Evolutionary conservation across 2,329 filamentous ascomycete species (phyloP), one percentile per base, ranked within the genome.

Genomic region (Ophiocordyceps camponoti-rufipedis): DNA sequence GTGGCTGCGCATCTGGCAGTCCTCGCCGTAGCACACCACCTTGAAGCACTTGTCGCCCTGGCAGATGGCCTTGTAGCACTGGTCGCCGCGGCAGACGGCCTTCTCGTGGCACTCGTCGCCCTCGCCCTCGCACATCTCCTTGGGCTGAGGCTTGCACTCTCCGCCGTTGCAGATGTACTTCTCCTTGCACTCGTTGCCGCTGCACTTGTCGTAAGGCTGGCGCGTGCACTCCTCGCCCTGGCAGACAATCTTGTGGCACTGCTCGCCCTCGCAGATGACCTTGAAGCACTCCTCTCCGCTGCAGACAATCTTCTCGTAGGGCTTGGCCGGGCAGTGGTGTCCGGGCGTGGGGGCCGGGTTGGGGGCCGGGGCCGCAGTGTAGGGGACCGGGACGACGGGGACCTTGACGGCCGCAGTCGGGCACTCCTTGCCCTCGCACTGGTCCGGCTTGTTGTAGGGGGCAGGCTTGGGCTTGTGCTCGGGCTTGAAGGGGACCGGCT

Each of bases 191-290:
- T 44, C 28, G 33, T 45, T 10, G 23, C 38, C 35, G 35, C 39
- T 23, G 38, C 35, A 39, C 35, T 39, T 39, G n/a, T 39, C 35
- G 35, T 39, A 18, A 18, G 31, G 32, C 41, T 44, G 14, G 28
- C 16, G 2, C 43, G 40, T 41, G 42, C 42, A 39, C 35, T 39
- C 42, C 13, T 31, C 31, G 3, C 42, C 43, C 33, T 13, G 19
- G 35, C 43, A 44, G 33, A 28, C 40, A 19, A 42, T 42, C 40
- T 42, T 42, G 19, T 42, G 19, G 46, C 48, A 49, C 29, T 42
- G 12, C 18, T 38, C 16, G 12, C 47, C 50, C 5, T 44, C n/a
- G 47, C 47, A 50, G 14, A 42, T n/a, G 40, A 42, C 40, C 40
- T 42, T 42, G 40, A 18, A 39, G 35, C 35, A 39, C 35, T 39